These are phyloP conservation scores for Candida coleopterorum DNA, from an alignment of 805 yeast species.

Conservation along the genomic window DNA sequence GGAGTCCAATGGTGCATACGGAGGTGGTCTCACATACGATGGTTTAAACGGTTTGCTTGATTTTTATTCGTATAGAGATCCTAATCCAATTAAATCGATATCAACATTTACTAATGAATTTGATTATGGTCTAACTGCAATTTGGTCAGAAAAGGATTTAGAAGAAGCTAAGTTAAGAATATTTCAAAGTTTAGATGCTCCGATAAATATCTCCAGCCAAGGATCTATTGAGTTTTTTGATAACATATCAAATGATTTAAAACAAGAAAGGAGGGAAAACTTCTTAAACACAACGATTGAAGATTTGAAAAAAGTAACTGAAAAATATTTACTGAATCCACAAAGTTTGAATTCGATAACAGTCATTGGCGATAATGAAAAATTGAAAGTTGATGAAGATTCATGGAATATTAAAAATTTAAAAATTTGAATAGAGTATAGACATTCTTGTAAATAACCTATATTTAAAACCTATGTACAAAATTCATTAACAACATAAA, in stretches of 20 bases:
- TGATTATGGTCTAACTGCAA: slow-evolving; percentile 34
- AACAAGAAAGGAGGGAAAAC: slow-evolving; percentile 72
- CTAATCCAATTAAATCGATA: slow-evolving; percentile 71
- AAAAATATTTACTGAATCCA: slow-evolving; percentile 49
- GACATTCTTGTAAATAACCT: not conserved
- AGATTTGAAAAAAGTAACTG: slow-evolving; percentile 64
- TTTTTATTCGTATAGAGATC: slow-evolving; percentile 91
- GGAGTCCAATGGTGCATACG: slow-evolving; percentile 97
- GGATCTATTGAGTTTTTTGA: slow-evolving; percentile 63
- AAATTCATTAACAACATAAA: not conserved
- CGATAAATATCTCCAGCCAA: slow-evolving; percentile 73
- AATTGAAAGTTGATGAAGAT: slow-evolving; percentile 16
- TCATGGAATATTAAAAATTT: slow-evolving; percentile 16
- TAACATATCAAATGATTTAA: slow-evolving; percentile 72
- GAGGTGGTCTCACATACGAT: slow-evolving; percentile 87
- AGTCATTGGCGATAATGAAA: slow-evolving; percentile 42
- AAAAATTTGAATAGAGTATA: slow-evolving; percentile 3
- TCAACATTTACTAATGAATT: slow-evolving; percentile 53
- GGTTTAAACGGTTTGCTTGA: slow-evolving; percentile 76
- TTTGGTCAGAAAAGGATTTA: slow-evolving; percentile 61
- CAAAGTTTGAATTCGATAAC: slow-evolving; percentile 24
- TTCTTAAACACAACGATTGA: slow-evolving; percentile 59
- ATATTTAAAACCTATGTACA: slow-evolving; percentile 4
- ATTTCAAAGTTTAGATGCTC: slow-evolving; percentile 91
- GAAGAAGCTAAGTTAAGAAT: slow-evolving; percentile 88